Evolutionary conservation across 139 green algal genomes (phyloP), one percentile per base, ranked within the genome.

Genomic region (Volvox africanus): DNA sequence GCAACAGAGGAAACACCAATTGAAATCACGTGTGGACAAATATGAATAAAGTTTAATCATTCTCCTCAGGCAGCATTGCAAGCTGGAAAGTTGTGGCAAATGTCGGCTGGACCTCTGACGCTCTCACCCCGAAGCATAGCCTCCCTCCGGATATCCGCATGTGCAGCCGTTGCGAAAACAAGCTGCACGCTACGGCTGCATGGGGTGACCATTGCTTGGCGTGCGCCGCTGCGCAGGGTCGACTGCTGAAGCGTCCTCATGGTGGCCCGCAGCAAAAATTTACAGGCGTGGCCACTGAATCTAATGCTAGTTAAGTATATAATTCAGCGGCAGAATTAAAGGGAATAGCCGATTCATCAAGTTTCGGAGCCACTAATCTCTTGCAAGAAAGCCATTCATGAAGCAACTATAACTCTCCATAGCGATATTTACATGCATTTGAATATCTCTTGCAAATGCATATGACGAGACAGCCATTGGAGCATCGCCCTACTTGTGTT

Each of bases 141-240:
- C 69, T 82, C 69, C 37, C 71, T 17, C 37, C 85, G 37, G 17
- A 89, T 89, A 50, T 90, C 86, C 19, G 85, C 71, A 50, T 22
- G 71, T 22, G 85, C 85, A 14, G 84, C 68, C 11, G 37, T 71
- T 13, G 86, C 86, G n/a, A 32, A 90, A 6, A 90, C 73, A 28
- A 69, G 86, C 50, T 84, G 71, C 20, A 90, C 50, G 33, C 30
- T 50, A 35, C 86, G 86, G 73, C 86, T 90, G 86, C 84, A 88
- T 44, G 35, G 14, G 6, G 84, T 9, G 55, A 81, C 17, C 86
- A 83, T 62, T 50, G 86, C 50, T 55, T 61, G 37, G 69, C 69
- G 83, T 30, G 83, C 67, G 35, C 83, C 76, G 84, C 84, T 82
- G 37, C 37, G 84, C 69, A 71, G 84, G 21, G 69, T 69, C 33